Base-by-base conservation (phyloP, 2,329 filamentous ascomycete species). In the Sclerotinia borealis region DNA sequence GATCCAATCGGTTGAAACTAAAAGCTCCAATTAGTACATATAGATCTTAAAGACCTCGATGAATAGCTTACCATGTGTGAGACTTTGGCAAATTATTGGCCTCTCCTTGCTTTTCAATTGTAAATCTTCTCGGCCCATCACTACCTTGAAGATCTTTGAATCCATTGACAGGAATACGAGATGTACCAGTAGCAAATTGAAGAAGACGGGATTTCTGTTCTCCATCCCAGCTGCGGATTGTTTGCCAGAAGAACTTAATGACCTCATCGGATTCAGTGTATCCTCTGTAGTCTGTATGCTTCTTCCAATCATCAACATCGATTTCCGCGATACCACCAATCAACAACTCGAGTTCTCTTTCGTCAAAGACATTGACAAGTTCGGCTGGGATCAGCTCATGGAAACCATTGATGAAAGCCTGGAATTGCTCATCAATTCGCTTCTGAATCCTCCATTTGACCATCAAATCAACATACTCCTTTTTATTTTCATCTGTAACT, bases 271-370 rank as follows among this genome's bases (percentile, higher is more conserved):
- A 92, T 79, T 99, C 95, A 11, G 96, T 97, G 83, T 99, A 99
- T 61, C 95, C 95, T 71, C 95, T 90, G 78, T 99, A 99, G 75
- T 99, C 95, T 52, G 95, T 99, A 79, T 99, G 95, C 82, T 99
- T 99, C 89, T 99, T 98, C 95, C 95, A 99, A 78, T 99, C 95
- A 65, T 99, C 95, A 19, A 99, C 93, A 73, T 99, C 95, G 70
- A 99, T 99, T 78, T 99, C 95, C n/a, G 95, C 95, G 72, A 99
- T 99, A 83, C 95, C 95, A 69, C 95, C 95, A 74, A 99, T 98
- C 70, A 99, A 83, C 70, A 99, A 80, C 78, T 99, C 95, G 54
- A 99, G 82, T 78, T 99, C 95, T 72, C 95, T 90, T 81, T 99
- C 95, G 74, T 99, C 95, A 73, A 99, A 99, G 47, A 99, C 95